Base-by-base conservation (phyloP, 2,329 filamentous ascomycete genomes). In the Pochonia chlamydosporia region DNA sequence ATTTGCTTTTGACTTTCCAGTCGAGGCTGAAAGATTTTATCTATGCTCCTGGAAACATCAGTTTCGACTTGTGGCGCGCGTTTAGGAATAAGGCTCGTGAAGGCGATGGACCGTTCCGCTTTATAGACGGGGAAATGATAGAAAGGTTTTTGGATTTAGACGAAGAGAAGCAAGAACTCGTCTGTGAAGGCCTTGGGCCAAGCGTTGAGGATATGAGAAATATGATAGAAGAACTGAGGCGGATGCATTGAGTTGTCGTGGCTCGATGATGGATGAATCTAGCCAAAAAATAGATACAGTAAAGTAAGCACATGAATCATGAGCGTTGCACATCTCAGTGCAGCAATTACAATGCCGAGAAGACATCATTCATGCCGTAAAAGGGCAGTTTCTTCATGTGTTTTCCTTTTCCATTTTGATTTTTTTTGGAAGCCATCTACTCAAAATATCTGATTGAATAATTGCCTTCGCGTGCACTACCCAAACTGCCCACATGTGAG, bases 121-220 rank as follows among this genome's bases (percentile, higher is more conserved):
- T 97, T 58, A 80, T 99, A 11, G 93, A 99, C 59, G 93, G 92
- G 0, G 92, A 96, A 63, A 73, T 97, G 58, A 75, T 99, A 11
- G 92, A 97, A 68, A 69, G 81, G 44, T 96, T 96, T 61, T 65
- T 97, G 54, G 84, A 90, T 53, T 71, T 87, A 52, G 73, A 78
- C 40, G 81, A 84, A 47, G 70, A 72, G 31, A 68, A 68, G 35
- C 81, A 84, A 65, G 70, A 68, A 55, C 63, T 68, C 46, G 70
- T 78, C 43, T 81, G 71, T 48, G 63, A 73, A 63, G 82, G 71
- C 42, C 74, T 76, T 54, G 85, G 72, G 46, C 82, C 71, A 52
- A 79, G 72, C 71, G 65, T 88, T 53, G 75, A 84, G 64, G 62
- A 81, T 70, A 76, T 85, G 67, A 71, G 82, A 42, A 78, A 76